Base-by-base conservation (phyloP, 73 alveolate genomes). In the Urostyla sp. region DNA sequence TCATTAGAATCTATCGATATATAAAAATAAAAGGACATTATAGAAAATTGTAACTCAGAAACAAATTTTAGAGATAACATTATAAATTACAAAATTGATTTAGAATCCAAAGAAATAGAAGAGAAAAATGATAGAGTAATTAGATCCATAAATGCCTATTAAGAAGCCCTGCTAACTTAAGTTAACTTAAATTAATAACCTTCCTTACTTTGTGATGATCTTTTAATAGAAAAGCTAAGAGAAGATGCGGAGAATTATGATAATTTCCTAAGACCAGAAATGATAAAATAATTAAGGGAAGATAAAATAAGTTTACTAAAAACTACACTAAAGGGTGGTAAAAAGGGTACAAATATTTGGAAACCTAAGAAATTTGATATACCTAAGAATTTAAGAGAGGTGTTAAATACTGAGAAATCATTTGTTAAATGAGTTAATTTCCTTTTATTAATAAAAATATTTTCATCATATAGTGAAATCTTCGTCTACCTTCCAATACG, bases 401-500 rank as follows among this genome's bases (percentile, higher is more conserved):
- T 63, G 5, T 43, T 63, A 13, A 40, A 40, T 15, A 10, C 51
- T 15, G 15, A 40, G 15, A 40, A 10, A 10, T 15, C 51, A 40
- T 40, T 40, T 11, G 15, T 11, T 40, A 40, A 40, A 40, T 11
- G 51, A 40, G 10, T 40, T 10, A 40, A 11, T 11, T 11, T 40
- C 10, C 10, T 40, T 10, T 40, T 10, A 40, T 40, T 40, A 40
- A 50, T 7, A 50, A 7, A 50, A 50, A 7, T 15, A 50, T 7
- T 50, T 7, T 11, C 4, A 32, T 80, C 80, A 80, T 18, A 80
- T 80, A 32, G 84, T 80, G 49, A 80, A 80, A 13, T 67, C 90
- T n/a, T 81, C 91, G 55, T 72, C 91, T 3, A 69, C 56, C 48
- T 30, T 66, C 91, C 91, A 81, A 15, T 37, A 20, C 5, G 52